Conservation (phyloP, 2,329 filamentous ascomycete species). For the Fusarium sp. region DNA sequence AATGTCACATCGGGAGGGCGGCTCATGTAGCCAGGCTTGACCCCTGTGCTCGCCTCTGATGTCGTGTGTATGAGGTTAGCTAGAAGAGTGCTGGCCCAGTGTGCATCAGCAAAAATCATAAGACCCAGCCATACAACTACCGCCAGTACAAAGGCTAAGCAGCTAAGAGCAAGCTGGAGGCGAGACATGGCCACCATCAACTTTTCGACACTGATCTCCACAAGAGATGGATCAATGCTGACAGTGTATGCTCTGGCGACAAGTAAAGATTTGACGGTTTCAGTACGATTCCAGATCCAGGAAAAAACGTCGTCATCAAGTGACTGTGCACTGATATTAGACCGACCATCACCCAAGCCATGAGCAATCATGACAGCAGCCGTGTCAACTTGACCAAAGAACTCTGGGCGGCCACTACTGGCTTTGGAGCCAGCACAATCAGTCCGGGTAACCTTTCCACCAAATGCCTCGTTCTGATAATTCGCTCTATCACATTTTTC, state of each 20-base stretch:
- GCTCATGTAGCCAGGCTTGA: slow-evolving; percentile 30
- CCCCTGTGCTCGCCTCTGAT: not conserved
- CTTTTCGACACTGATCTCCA: slow-evolving; percentile 30
- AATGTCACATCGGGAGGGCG: slow-evolving; percentile 1
- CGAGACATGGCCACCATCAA: slow-evolving; percentile 36
- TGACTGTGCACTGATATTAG: slow-evolving; percentile 28
- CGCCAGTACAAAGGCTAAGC: slow-evolving; percentile 18
- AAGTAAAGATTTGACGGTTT: not conserved
- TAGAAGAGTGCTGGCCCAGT: slow-evolving; percentile 34
- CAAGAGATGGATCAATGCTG: slow-evolving; percentile 26
- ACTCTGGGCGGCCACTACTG: not conserved
- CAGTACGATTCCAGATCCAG: slow-evolving; percentile 8
- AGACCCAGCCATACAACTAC: slow-evolving; percentile 21
- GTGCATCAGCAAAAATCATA: slow-evolving; percentile 18
- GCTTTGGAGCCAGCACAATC: slow-evolving; percentile 11
- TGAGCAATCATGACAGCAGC: slow-evolving; percentile 28
- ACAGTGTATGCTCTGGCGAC: slow-evolving; percentile 26
- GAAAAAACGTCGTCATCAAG: slow-evolving; percentile 23
- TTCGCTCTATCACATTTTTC: slow-evolving; percentile 14
- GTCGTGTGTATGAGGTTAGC: slow-evolving; percentile 33
- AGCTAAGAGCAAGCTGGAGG: slow-evolving; percentile 26
- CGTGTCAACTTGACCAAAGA: slow-evolving; percentile 41
- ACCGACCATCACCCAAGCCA: slow-evolving; percentile 25
- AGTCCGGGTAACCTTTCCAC: slow-evolving; percentile 20
- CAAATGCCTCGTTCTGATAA: slow-evolving; percentile 38